Conservation (phyloP, 495 filamentous ascomycete species). For the Xylaria scruposa region DNA sequence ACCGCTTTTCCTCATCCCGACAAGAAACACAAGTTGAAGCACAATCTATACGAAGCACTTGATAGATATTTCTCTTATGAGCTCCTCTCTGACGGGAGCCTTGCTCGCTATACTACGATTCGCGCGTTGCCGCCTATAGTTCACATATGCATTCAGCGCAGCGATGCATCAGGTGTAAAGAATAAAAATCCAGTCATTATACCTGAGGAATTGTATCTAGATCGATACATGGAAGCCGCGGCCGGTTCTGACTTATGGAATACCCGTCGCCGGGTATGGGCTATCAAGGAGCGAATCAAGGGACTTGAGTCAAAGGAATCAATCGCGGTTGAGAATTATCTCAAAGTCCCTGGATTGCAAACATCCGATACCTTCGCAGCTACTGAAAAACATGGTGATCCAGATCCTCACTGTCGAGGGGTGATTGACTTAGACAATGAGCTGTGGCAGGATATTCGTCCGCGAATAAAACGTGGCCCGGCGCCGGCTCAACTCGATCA, state of each 20-base stretch:
- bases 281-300: slow-evolving; percentile 69
- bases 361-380: slow-evolving; percentile 8
- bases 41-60: slow-evolving; percentile 82
- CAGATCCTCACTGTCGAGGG: not conserved
- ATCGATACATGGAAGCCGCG: slow-evolving; percentile 81
- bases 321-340: slow-evolving; percentile 13
- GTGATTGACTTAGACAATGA: slow-evolving; percentile 19
- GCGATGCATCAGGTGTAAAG: slow-evolving; percentile 70
- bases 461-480: slow-evolving; percentile 4
- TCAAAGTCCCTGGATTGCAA: not conserved
- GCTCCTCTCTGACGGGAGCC: slow-evolving; percentile 65
- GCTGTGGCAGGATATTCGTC: slow-evolving; percentile 20
- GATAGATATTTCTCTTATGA: slow-evolving; percentile 84
- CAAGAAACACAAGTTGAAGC: slow-evolving; percentile 37
- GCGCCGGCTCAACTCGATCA: not conserved
- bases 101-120: slow-evolving; percentile 78
- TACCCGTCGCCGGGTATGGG: slow-evolving; percentile 74
- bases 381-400: not conserved
- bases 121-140: slow-evolving; percentile 79
- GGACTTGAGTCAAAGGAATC: slow-evolving; percentile 53
- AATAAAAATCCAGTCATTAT: slow-evolving; percentile 79
- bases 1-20: slow-evolving; percentile 48
- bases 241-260: slow-evolving; percentile 62
- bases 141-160: slow-evolving; percentile 86
- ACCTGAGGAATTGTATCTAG: slow-evolving; percentile 79